A percentile compares a stretch with the other conserved stretches of the same genome.
Conservation (phyloP, 306 rosid genomes). For the Cucurbita maxima region DNA sequence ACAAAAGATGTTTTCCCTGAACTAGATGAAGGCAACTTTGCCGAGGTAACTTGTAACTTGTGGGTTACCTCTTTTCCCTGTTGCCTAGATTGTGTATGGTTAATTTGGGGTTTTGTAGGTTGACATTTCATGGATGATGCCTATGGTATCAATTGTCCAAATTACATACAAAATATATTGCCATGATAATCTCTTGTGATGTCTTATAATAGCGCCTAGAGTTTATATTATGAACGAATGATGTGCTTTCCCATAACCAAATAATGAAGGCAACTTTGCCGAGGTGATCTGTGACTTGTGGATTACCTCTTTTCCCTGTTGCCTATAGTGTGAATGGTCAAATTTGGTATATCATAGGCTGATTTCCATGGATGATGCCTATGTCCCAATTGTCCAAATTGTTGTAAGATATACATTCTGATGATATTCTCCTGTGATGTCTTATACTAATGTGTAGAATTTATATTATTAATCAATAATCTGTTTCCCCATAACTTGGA, state of each 20-base stretch:
- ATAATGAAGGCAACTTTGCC: constrained; percentile 40
- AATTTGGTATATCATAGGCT: not conserved
- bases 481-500: too few relatives aligned
- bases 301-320: constrained; percentile 63
- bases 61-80: constrained; percentile 56
- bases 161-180: not conserved
- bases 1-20: not conserved
- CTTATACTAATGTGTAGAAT: not conserved
- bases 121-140: not conserved
- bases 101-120: not conserved
- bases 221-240: not conserved
- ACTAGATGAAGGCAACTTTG: constrained; percentile 39
- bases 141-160: constrained; percentile 2
- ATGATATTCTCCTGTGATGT: not conserved
- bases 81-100: constrained; percentile 25
- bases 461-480: not conserved
- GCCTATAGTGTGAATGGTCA: constrained; percentile 21
- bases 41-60: constrained; percentile 21
- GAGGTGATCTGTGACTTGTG: constrained; percentile 16
- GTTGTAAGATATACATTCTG: not conserved
- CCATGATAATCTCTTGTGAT: not conserved
- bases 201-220: not conserved
- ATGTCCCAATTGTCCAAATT: constrained; percentile 1
- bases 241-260: not conserved
- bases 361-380: not conserved